A percentile compares a stretch with the other conserved stretches of the same genome.
phyloP scores from a whole-genome alignment of 176 grass and related monocot genomes.

The Paspalum vaginatum region DNA sequence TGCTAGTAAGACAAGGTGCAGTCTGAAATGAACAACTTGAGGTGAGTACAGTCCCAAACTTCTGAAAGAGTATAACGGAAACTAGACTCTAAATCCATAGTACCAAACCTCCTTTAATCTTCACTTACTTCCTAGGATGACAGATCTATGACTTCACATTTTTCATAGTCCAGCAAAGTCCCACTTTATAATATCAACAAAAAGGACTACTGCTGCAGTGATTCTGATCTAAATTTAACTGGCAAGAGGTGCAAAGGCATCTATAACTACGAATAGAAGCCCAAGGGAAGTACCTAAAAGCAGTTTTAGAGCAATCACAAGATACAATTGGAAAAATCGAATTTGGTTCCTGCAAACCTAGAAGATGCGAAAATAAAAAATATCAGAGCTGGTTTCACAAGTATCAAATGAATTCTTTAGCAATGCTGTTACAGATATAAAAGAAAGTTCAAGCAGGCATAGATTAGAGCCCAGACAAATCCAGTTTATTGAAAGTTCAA shows the following conservation, averaged over 20 bases:
- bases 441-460: conserved; percentile 54
- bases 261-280: conserved; percentile 90
- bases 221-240: conserved; percentile 42
- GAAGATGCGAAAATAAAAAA: conserved; percentile 81
- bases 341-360: conserved; percentile 55
- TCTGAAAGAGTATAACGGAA: background rate
- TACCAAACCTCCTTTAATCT: background rate
- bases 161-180: conserved; percentile 23
- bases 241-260: conserved; percentile 79
- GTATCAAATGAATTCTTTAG: conserved; percentile 77
- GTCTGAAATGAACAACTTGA: too few species aligned
- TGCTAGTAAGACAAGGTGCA: too few species aligned
- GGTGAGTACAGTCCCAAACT: background rate
- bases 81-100: background rate
- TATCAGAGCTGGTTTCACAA: conserved; percentile 71
- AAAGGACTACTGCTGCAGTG: conserved; percentile 21
- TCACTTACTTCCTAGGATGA: background rate
- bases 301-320: conserved; percentile 92
- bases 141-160: background rate
- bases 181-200: conserved; percentile 14
- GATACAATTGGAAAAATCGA: conserved; percentile 84
- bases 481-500: conserved; percentile 67
- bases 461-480: conserved; percentile 54
- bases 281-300: conserved; percentile 90
- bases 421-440: conserved; percentile 45